These are phyloP conservation scores for Solanum rostratum DNA, from an alignment of 257 asterid genomes.

Conservation along the genomic window DNA sequence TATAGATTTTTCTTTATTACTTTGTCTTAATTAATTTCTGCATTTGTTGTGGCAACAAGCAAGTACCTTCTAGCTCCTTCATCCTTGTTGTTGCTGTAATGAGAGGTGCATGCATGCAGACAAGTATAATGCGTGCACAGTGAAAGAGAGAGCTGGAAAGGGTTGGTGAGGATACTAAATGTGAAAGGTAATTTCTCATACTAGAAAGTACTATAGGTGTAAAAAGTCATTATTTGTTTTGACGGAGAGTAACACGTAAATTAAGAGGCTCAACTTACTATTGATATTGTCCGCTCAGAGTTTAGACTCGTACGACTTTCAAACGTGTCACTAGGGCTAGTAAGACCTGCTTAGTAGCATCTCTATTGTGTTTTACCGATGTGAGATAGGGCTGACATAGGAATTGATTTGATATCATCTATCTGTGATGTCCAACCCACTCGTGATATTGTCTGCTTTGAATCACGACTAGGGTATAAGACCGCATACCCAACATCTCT, in stretches of 20 bases:
- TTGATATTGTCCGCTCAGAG: not conserved
- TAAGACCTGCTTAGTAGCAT: not conserved
- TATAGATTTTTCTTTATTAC: not conserved
- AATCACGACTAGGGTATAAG: not conserved
- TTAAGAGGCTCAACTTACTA: not conserved
- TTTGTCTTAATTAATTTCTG: not conserved
- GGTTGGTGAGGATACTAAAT: conserved; percentile 32
- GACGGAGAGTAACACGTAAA: not conserved
- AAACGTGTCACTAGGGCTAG: not conserved
- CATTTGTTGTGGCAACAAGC: not conserved
- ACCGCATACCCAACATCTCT: no score
- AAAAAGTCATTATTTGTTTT: conserved; percentile 1
- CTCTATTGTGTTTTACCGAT: not conserved
- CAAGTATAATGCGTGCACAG: not conserved
- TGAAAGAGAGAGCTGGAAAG: not conserved
- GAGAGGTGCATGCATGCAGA: conserved; percentile 3
- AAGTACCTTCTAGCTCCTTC: not conserved
- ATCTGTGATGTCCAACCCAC: not conserved
- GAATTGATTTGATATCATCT: not conserved
- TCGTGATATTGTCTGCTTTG: not conserved
- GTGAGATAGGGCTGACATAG: not conserved
- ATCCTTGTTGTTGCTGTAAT: not conserved
- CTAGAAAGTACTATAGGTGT: not conserved
- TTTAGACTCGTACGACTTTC: not conserved
- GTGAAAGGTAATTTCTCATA: conserved; percentile 15